Percentiles rank a stretch among this genome's conserved stretches.
Evolutionary conservation across 2,329 filamentous ascomycete species (phyloP).

Genomic region (Blastomyces parvus): DNA sequence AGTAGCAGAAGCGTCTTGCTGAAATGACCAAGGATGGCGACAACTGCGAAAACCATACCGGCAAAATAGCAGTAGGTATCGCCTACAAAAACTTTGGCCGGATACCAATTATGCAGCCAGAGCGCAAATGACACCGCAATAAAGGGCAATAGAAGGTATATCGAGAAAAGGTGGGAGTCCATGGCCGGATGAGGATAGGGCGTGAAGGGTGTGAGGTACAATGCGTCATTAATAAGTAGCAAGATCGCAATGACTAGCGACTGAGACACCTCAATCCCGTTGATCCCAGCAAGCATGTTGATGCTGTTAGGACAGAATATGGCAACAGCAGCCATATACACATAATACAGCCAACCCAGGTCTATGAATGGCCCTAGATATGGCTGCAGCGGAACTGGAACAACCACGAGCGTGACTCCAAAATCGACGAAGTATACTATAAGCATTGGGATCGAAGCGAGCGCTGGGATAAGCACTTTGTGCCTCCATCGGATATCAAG

Average conservation of each 20-base stretch:
- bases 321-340: conserved; percentile 91
- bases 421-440: conserved; percentile 99
- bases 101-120: conserved; percentile 89
- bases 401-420: conserved; percentile 88
- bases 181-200: conserved; percentile 86
- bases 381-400: conserved; percentile 73
- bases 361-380: conserved; percentile 81
- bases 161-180: conserved; percentile 89
- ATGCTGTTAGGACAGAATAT: conserved; percentile 99
- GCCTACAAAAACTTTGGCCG: conserved; percentile 87
- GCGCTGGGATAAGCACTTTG: conserved; percentile 94
- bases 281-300: conserved; percentile 99
- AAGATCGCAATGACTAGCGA: conserved; percentile 81
- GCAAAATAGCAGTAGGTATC: conserved; percentile 99
- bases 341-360: conserved; percentile 75
- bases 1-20: conserved; percentile 90
- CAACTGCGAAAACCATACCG: conserved; percentile 96
- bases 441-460: conserved; percentile 85
- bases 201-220: conserved; percentile 68
- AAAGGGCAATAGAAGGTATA: conserved; percentile 91
- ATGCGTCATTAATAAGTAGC: conserved; percentile 72
- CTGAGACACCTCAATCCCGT: conserved; percentile 93
- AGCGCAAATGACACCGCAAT: conserved; percentile 83
- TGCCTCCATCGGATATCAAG: conserved; percentile 98
- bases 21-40: conserved; percentile 94